These are phyloP conservation scores for Hirsutella thompsonii DNA, from an alignment of 2,329 filamentous ascomycete species.

Conservation along the genomic window DNA sequence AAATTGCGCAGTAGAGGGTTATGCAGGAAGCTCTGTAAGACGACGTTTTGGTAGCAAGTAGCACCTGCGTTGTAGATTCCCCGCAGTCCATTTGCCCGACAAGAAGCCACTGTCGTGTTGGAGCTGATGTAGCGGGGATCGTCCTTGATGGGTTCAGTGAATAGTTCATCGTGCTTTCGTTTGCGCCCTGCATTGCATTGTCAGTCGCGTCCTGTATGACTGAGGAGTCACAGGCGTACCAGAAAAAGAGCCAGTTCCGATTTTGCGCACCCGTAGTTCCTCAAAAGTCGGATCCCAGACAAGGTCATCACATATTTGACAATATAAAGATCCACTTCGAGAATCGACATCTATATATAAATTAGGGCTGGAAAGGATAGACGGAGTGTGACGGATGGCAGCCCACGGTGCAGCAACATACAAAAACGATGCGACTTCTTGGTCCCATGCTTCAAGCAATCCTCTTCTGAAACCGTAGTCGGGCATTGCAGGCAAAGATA, in stretches of 20 bases:
- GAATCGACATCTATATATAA: slow-evolving; percentile 73
- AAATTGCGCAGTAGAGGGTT: slow-evolving; percentile 86
- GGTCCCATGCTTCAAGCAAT: slow-evolving; percentile 52
- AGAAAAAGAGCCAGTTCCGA: slow-evolving; percentile 51
- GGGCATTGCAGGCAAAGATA: slow-evolving; percentile 66
- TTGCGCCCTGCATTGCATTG: slow-evolving; percentile 43
- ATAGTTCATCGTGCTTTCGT: slow-evolving; percentile 61
- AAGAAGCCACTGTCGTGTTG: slow-evolving; percentile 71
- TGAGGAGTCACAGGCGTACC: too few relatives aligned
- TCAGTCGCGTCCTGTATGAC: slow-evolving; percentile 4
- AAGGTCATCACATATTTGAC: slow-evolving; percentile 70
- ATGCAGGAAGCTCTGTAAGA: slow-evolving; percentile 85
- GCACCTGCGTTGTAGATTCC: slow-evolving; percentile 97
- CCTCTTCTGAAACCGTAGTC: slow-evolving; percentile 51
- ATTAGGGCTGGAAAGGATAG: too few relatives aligned
- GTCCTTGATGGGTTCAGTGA: slow-evolving; percentile 51
- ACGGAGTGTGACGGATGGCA: too few relatives aligned
- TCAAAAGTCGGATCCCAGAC: slow-evolving; percentile 75
- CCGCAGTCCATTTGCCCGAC: slow-evolving; percentile 74
- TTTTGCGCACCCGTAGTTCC: slow-evolving; percentile 57
- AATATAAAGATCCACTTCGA: slow-evolving; percentile 60
- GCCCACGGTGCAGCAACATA: slow-evolving; percentile 22
- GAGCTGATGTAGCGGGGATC: slow-evolving; percentile 64
- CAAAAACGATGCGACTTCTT: slow-evolving; percentile 64
- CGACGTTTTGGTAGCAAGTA: slow-evolving; percentile 96